These are phyloP conservation scores for Staphylotrichum tortipilum DNA, from an alignment of 495 filamentous ascomycete species.

Conservation along the genomic window DNA sequence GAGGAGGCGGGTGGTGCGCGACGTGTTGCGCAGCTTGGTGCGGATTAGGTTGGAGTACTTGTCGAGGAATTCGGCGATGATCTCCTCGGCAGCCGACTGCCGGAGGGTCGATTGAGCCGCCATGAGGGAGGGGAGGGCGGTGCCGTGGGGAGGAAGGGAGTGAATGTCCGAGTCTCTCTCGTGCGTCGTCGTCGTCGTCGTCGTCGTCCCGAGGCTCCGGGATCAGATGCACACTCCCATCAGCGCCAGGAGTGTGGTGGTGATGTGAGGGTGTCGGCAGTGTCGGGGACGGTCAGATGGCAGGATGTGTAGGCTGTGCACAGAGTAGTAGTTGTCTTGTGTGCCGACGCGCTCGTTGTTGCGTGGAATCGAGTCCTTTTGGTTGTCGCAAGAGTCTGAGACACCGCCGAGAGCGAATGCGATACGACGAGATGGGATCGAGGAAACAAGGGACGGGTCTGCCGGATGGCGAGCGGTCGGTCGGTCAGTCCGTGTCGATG, in stretches of 20 bases:
- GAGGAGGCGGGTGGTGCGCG: slow-evolving; percentile 60
- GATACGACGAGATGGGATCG: no score
- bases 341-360: no score
- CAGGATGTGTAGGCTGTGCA: not conserved
- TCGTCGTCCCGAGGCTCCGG: slow-evolving; percentile 10
- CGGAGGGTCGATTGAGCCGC: slow-evolving; percentile 80
- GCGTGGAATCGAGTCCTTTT: no score
- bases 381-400: no score
- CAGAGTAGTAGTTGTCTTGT: not conserved
- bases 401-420: no score
- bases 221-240: slow-evolving; percentile 16
- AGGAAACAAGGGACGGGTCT: no score
- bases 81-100: slow-evolving; percentile 52
- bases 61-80: slow-evolving; percentile 57
- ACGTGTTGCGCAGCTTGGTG: slow-evolving; percentile 50
- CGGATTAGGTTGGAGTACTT: slow-evolving; percentile 58
- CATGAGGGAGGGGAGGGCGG: slow-evolving; percentile 40
- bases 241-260: not conserved
- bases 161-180: not conserved
- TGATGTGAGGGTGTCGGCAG: not conserved
- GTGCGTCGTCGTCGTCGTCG: not conserved
- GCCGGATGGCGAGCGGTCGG: no score
- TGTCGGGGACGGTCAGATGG: not conserved
- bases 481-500: no score
- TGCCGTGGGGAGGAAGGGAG: not conserved